phyloP scores from a whole-genome alignment of 352 stramenopile genomes.

The Phytopythium delawarense region DNA sequence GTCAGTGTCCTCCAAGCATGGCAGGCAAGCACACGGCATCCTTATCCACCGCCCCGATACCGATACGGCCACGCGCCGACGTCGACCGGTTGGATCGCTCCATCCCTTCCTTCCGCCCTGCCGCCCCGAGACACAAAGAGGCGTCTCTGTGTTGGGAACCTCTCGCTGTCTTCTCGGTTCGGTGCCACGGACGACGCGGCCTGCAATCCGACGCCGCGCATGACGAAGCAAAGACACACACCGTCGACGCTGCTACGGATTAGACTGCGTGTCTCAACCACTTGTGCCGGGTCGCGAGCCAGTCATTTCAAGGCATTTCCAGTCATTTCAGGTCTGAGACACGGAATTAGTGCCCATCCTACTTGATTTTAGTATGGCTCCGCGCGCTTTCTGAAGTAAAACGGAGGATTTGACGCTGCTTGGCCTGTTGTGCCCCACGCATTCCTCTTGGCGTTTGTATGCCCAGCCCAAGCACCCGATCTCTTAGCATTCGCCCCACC shows the following conservation, averaged over 20 bases:
- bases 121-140: background rate
- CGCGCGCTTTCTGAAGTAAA: conserved; percentile 4
- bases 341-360: background rate
- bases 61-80: background rate
- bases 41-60: background rate
- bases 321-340: background rate
- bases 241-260: background rate
- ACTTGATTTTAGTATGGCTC: conserved; percentile 4
- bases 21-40: background rate
- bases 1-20: no score
- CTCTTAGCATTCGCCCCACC: background rate
- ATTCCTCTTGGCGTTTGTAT: background rate
- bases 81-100: background rate
- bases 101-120: background rate
- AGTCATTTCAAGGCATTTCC: background rate
- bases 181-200: background rate
- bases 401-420: background rate
- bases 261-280: background rate
- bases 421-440: background rate
- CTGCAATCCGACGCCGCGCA: background rate
- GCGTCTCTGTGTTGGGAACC: background rate
- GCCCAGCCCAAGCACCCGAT: background rate
- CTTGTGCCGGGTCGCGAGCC: background rate
- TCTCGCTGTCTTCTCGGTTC: no score
- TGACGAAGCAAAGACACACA: background rate